These are phyloP conservation scores for Hirsutella minnesotensis DNA, from an alignment of 2,329 filamentous ascomycete species.

Conservation along the genomic window DNA sequence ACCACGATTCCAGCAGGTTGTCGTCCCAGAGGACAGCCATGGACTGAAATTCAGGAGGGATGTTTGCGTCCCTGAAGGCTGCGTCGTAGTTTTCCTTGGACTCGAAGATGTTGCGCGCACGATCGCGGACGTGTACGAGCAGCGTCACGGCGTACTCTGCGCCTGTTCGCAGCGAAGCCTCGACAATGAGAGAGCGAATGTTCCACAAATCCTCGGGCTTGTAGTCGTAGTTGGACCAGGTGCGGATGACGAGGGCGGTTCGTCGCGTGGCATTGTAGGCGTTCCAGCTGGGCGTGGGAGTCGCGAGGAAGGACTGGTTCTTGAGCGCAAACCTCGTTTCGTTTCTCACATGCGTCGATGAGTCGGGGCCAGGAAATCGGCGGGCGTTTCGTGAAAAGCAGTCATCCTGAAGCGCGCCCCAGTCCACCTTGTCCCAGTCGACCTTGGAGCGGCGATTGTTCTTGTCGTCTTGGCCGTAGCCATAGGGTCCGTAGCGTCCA, in stretches of 20 bases:
- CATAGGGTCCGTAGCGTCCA: slow-evolving; percentile 16
- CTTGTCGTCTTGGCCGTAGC: slow-evolving; percentile 14
- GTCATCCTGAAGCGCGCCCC: slow-evolving; percentile 21
- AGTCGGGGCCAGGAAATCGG: slow-evolving; percentile 25
- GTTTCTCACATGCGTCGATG: slow-evolving; percentile 6
- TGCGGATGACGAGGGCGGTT: slow-evolving; percentile 13
- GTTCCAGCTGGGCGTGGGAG: slow-evolving; percentile 12
- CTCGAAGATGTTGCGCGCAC: slow-evolving; percentile 41
- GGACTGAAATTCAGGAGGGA: slow-evolving; percentile 54
- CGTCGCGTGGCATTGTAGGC: slow-evolving; percentile 14
- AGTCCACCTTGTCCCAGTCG: slow-evolving; percentile 20
- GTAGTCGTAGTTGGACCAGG: slow-evolving; percentile 39
- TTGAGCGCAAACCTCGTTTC: slow-evolving; percentile 9
- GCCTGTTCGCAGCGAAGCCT: slow-evolving; percentile 46
- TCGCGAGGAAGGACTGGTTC: slow-evolving; percentile 3
- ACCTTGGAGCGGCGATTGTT: slow-evolving; percentile 14
- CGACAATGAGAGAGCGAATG: slow-evolving; percentile 52
- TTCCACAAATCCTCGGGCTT: slow-evolving; percentile 48
- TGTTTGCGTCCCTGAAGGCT: slow-evolving; percentile 34
- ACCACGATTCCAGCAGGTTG: slow-evolving; percentile 53
- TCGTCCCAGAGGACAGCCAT: slow-evolving; percentile 63
- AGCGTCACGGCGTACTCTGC: slow-evolving; percentile 53
- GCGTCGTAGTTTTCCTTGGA: slow-evolving; percentile 38
- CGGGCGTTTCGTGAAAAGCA: slow-evolving; percentile 36
- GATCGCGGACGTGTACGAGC: slow-evolving; percentile 49